Conservation (phyloP, 169 alveolate species). For the Eimeria mitis region DNA sequence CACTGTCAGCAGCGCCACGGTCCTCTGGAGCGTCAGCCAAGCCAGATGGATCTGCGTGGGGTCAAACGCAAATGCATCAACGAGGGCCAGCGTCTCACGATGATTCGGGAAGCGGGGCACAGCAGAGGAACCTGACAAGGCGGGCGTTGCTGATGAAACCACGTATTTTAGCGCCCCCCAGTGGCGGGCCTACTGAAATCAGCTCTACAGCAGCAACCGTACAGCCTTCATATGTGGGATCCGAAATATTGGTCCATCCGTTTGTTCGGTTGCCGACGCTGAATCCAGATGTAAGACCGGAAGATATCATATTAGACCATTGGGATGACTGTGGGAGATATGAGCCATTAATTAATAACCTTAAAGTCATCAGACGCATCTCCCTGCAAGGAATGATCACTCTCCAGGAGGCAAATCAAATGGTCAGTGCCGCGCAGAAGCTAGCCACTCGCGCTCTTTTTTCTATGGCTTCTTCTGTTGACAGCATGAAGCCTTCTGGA, state of each 20-base stretch:
- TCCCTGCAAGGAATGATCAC: not conserved
- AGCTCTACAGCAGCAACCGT: not conserved
- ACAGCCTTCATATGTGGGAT: not conserved
- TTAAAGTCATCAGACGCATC: not conserved
- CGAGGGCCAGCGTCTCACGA: not conserved
- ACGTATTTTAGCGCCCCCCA: not conserved
- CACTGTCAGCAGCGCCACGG: not conserved
- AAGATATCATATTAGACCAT: not conserved
- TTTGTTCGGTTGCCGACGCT: not conserved
- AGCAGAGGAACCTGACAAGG: not conserved
- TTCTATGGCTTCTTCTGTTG: not conserved
- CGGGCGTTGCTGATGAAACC: not conserved
- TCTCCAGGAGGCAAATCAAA: not conserved
- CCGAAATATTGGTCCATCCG: not conserved
- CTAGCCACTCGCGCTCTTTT: not conserved
- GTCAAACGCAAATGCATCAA: not conserved
- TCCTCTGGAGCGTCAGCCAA: not conserved
- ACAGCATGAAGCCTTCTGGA: not conserved
- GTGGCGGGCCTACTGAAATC: not conserved
- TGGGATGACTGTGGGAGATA: not conserved
- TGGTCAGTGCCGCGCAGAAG: not conserved
- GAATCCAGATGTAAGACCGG: not conserved
- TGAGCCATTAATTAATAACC: not conserved
- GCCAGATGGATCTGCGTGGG: not conserved
- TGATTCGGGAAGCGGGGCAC: not conserved